phyloP scores from a whole-genome alignment of 1,139 yeast genomes.

The Scheffersomyces stambukii region DNA sequence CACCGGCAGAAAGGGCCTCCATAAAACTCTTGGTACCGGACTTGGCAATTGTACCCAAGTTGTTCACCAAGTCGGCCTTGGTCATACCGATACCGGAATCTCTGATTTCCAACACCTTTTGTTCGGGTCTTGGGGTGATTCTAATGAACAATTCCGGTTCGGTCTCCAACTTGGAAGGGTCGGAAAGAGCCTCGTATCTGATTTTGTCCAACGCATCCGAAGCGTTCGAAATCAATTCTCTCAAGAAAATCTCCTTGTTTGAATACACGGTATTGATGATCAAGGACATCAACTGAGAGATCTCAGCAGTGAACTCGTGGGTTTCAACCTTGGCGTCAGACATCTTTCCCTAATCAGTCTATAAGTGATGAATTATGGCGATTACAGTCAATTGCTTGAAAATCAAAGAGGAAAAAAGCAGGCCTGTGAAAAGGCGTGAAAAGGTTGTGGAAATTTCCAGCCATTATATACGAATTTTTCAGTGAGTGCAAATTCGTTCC shows the following conservation, averaged over 20 bases:
- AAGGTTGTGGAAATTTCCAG: constrained; percentile 2
- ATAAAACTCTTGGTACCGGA: constrained; percentile 99
- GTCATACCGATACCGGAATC: constrained; percentile 99
- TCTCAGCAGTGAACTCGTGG: constrained; percentile 99
- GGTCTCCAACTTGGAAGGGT: constrained; percentile 85
- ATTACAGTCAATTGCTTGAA: no score
- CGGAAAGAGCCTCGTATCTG: constrained; percentile 93
- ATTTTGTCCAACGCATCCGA: constrained; percentile 85
- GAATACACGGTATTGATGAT: constrained; percentile 99
- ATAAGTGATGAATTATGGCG: constrained; percentile 1
- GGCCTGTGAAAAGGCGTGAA: not conserved
- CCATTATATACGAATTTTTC: no score
- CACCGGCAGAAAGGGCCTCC: constrained; percentile 99
- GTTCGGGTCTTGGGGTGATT: constrained; percentile 94
- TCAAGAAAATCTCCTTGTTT: constrained; percentile 97
- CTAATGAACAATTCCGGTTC: constrained; percentile 97
- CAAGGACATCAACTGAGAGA: constrained; percentile 99
- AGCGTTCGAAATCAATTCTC: constrained; percentile 98
- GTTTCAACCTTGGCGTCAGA: constrained; percentile 66
- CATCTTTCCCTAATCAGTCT: constrained; percentile 33
- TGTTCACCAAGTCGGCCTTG: constrained; percentile 97
- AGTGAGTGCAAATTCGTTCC: no score
- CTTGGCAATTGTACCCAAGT: constrained; percentile 99
- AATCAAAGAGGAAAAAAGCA: constrained; percentile 1
- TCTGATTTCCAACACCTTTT: constrained; percentile 92